Evolutionary conservation across 139 green algal genomes (phyloP).

Genomic region (Deuterostichococcus epilithicus): DNA sequence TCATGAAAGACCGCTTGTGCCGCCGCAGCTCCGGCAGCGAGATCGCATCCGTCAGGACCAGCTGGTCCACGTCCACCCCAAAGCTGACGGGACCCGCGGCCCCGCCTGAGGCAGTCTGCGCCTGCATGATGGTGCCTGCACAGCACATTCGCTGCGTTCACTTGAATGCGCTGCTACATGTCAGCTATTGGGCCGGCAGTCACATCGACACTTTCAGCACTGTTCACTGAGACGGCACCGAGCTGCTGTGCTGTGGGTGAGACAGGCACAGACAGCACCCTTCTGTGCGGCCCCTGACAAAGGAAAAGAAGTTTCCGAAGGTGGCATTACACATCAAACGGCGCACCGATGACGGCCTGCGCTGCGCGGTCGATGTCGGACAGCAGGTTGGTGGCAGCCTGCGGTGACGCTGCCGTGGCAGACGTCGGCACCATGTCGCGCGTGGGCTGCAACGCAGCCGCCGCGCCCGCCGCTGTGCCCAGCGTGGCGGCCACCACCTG

Average conservation of each 20-base stretch:
- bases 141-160: too few relatives aligned
- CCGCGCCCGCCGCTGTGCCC: not conserved
- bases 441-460: not conserved
- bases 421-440: conserved; percentile 40
- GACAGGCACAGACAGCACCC: too few relatives aligned
- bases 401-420: conserved; percentile 51
- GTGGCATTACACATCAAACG: too few relatives aligned
- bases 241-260: too few relatives aligned
- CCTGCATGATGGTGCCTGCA: conserved; percentile 45
- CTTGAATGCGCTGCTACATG: too few relatives aligned
- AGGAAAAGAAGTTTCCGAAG: too few relatives aligned
- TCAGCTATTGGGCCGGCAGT: too few relatives aligned
- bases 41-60: conserved; percentile 41
- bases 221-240: too few relatives aligned
- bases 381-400: conserved; percentile 79
- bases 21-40: conserved; percentile 68
- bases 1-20: conserved; percentile 83
- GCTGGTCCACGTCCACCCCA: conserved; percentile 6
- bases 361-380: conserved; percentile 78
- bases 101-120: conserved; percentile 46
- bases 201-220: too few relatives aligned
- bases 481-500: conserved; percentile 20
- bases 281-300: too few relatives aligned
- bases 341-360: conserved; percentile 44
- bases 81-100: conserved; percentile 45